These are phyloP conservation scores for Zygotorulaspora sp. DNA, from an alignment of 805 yeast species.

Conservation along the genomic window DNA sequence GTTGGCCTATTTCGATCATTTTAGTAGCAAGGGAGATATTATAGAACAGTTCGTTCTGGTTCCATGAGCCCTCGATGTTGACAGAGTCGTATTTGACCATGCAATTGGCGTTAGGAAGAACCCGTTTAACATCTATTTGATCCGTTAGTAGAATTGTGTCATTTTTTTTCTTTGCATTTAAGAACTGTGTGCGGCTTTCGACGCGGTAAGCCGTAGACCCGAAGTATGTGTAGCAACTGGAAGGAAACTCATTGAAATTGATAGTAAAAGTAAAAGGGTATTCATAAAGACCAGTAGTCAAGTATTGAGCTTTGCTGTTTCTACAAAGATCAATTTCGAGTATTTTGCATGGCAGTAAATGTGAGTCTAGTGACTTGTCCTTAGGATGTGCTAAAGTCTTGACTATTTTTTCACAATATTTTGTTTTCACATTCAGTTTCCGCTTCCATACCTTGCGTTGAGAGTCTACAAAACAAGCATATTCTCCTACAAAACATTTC, in stretches of 20 bases:
- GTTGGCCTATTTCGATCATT: conserved; percentile 16
- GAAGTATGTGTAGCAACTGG: conserved; percentile 10
- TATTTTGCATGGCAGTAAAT: conserved; percentile 11
- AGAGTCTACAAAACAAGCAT: conserved; percentile 12
- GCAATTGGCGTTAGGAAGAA: conserved; percentile 9
- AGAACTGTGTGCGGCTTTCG: conserved; percentile 13
- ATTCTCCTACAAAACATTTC: conserved; percentile 22
- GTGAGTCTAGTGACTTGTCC: conserved; percentile 5
- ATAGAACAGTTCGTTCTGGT: conserved; percentile 10
- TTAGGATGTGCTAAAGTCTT: conserved; percentile 7
- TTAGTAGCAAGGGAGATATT: conserved; percentile 12
- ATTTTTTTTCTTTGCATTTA: conserved; percentile 4
- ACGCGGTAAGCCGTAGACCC: conserved; percentile 18
- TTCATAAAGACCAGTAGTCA: conserved; percentile 13
- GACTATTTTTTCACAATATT: conserved; percentile 5
- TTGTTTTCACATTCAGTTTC: neutral
- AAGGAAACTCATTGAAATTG: conserved; percentile 12
- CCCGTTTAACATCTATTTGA: conserved; percentile 14
- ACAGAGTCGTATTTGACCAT: conserved; percentile 12
- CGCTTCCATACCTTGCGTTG: conserved; percentile 3
- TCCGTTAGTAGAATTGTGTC: conserved; percentile 19
- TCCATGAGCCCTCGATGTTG: conserved; percentile 13
- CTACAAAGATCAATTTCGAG: conserved; percentile 6
- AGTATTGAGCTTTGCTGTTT: neutral
- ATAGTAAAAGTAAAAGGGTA: conserved; percentile 18